phyloP scores from a whole-genome alignment of 1,284 basidiomycete species.

The Erythrobasidium hasegawianum region DNA sequence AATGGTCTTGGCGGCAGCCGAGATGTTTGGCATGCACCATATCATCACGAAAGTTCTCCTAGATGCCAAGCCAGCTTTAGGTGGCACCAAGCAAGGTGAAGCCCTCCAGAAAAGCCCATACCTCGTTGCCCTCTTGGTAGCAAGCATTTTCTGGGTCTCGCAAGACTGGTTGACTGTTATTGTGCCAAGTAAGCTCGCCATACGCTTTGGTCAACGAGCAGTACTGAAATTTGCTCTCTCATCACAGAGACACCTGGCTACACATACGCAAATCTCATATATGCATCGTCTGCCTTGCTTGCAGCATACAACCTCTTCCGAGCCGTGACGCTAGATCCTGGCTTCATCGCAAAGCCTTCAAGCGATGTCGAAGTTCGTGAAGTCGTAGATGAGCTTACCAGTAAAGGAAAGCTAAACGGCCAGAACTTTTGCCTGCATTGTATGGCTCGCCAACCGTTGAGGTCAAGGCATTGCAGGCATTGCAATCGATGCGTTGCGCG shows the following conservation, averaged over 20 bases:
- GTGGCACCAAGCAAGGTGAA: constrained; percentile 41
- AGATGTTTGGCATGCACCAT: constrained; percentile 90
- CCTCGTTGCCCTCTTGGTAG: constrained; percentile 83
- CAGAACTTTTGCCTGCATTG: constrained; percentile 94
- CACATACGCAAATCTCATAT: constrained; percentile 68
- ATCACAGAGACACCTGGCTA: constrained; percentile 66
- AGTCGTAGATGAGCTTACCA: constrained; percentile 81
- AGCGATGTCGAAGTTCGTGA: constrained; percentile 74
- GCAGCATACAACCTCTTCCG: constrained; percentile 89
- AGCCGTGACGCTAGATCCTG: constrained; percentile 80
- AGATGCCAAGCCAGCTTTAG: constrained; percentile 56
- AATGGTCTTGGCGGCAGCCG: constrained; percentile 70
- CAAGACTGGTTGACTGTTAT: constrained; percentile 76
- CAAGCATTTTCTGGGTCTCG: constrained; percentile 78
- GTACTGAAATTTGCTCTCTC: too few relatives aligned
- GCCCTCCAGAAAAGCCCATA: constrained; percentile 61
- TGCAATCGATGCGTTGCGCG: constrained; percentile 86
- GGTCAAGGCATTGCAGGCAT: constrained; percentile 90
- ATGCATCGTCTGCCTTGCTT: constrained; percentile 65
- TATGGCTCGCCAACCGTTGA: constrained; percentile 84
- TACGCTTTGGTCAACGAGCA: too few relatives aligned
- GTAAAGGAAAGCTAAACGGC: constrained; percentile 81
- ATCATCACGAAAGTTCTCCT: constrained; percentile 78
- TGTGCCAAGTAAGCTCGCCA: constrained; percentile 60
- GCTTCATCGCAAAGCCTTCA: constrained; percentile 72